These are phyloP conservation scores for Cyanidiococcus yangmingshanensis DNA, from an alignment of 23 red algal species.

Conservation along the genomic window DNA sequence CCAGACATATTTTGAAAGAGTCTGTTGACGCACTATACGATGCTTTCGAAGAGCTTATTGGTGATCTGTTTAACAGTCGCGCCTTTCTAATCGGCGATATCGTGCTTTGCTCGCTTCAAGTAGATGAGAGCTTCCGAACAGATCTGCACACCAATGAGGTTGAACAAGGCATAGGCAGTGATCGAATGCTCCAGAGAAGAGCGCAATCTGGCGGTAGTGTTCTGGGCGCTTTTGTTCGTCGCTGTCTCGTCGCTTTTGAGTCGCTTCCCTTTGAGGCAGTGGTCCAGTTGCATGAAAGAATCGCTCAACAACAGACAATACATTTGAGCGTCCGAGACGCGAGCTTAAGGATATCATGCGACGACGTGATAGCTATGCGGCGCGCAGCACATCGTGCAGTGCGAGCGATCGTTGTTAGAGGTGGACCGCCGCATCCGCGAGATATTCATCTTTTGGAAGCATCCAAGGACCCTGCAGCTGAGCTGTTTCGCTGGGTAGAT, in stretches of 20 bases:
- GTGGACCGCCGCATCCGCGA: constrained; percentile 5
- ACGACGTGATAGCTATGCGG: neutral
- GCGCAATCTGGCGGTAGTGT: neutral
- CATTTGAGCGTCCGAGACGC: neutral
- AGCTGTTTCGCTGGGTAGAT: constrained; percentile 8
- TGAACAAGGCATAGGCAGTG: neutral
- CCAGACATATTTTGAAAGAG: neutral
- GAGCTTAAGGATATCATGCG: neutral
- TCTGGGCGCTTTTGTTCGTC: constrained; percentile 4
- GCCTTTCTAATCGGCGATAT: neutral
- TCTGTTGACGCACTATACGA: constrained; percentile 1
- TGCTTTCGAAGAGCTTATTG: neutral
- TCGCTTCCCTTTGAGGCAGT: constrained; percentile 17
- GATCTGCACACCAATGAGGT: neutral
- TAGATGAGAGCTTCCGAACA: constrained; percentile 9
- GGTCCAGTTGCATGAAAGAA: neutral
- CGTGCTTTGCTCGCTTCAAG: constrained; percentile 9
- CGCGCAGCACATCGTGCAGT: constrained; percentile 6
- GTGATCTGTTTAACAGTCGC: neutral
- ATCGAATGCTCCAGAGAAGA: neutral
- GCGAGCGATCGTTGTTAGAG: neutral
- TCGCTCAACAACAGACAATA: neutral
- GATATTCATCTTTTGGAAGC: neutral
- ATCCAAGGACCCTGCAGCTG: neutral
- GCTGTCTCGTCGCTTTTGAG: constrained; percentile 8